Evolutionary conservation across 441 rosid species (phyloP), one percentile per base, ranked within the genome.

Genomic region (Pelargonium citronellum): DNA sequence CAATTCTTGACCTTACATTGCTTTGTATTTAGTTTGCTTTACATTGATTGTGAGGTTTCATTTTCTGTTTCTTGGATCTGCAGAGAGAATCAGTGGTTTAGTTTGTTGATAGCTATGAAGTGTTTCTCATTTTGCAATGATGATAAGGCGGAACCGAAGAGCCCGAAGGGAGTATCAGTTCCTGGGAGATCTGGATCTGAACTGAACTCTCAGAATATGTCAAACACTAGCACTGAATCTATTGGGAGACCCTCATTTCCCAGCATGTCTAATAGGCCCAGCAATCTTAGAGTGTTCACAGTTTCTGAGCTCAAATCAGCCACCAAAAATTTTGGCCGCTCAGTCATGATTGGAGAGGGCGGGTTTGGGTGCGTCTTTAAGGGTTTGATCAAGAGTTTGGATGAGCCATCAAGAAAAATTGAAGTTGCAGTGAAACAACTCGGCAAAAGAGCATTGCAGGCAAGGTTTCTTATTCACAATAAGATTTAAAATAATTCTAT

Each of bases 341-440:
- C 94, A 13, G 80, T 69, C 55, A 76, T 89, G 88, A 55, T 87
- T 19, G 91, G 94, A 69, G 94, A 87, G 80, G 94, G 94, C 2
- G 91, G 94, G 60, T 89, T 89, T 39, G 94, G 94, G 55, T 82
- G 83, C 75, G 94, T 89, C 71, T 89, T 53, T 72, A 85, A 34
- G 68, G 91, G 94, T 34, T 41, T 63, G 9, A 77, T 85, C 61
- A 85, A 80, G 82, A 16, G n/a, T 66, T 68, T 73, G 3, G 86
- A 83, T 49, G 88, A 91, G 22, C 78, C 85, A 1, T 70, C 84
- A 5, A 57, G 64, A 12, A 89, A 76, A 74, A 67, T 81, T 34
- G 85, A 89, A 60, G 89, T 87, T 2, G 94, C 90, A 0, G 88
- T 89, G 51, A 89, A 89, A 75, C 84, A 87, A 76, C 85, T 89